Evolutionary conservation across 2,329 filamentous ascomycete species (phyloP).

Genomic region (Talaromyces piceae): DNA sequence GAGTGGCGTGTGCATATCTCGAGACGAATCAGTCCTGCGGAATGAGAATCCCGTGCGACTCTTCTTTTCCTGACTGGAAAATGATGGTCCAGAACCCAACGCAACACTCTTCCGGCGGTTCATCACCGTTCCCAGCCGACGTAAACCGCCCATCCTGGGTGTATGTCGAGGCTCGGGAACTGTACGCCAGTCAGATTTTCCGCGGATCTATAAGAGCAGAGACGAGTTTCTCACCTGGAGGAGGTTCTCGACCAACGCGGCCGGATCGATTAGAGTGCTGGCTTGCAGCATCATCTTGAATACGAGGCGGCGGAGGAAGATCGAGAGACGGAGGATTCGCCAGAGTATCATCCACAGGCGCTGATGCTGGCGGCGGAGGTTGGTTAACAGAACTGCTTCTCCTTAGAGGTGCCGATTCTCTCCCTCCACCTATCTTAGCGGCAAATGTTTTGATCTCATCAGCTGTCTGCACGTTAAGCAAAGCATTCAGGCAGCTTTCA

Average conservation of each 20-base stretch:
- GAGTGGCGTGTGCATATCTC: constrained; percentile 30
- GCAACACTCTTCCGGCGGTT: constrained; percentile 38
- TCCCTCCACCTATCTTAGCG: constrained; percentile 31
- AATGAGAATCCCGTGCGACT: constrained; percentile 38
- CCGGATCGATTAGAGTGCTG: constrained; percentile 47
- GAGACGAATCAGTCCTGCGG: constrained; percentile 33
- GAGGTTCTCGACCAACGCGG: constrained; percentile 24
- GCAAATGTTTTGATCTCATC: constrained; percentile 64
- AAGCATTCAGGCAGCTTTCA: constrained; percentile 69
- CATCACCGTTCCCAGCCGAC: constrained; percentile 42
- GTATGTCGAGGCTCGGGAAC: constrained; percentile 33
- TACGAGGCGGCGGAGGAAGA: constrained; percentile 32
- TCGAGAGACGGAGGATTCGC: constrained; percentile 19
- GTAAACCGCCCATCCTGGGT: constrained; percentile 36
- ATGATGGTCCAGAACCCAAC: constrained; percentile 23
- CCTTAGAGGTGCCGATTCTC: constrained; percentile 20
- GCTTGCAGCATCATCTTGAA: constrained; percentile 48
- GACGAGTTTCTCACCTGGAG: constrained; percentile 20
- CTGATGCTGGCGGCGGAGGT: background rate
- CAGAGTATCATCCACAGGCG: constrained; percentile 16
- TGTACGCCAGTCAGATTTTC: constrained; percentile 13
- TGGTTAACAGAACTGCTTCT: constrained; percentile 16
- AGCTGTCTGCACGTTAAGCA: constrained; percentile 79
- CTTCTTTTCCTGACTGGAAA: constrained; percentile 33
- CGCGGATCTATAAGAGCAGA: background rate